Conservation (phyloP, 139 green algal species). For the Auxenochlorella pyrenoidosa region DNA sequence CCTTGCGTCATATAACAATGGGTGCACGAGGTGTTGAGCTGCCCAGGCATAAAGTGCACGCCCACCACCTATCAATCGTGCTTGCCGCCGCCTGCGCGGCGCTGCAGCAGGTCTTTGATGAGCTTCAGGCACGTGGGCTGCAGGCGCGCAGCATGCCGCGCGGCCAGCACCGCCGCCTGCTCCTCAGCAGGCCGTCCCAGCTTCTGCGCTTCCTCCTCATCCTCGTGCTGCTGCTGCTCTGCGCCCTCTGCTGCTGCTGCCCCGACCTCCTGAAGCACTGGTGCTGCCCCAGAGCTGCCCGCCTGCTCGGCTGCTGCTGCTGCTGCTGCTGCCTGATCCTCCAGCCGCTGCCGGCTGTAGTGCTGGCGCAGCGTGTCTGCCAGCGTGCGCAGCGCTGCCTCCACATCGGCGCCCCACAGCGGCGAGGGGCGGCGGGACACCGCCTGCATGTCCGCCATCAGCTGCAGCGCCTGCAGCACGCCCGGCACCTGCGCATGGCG, state of each 20-base stretch:
- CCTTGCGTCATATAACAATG: no score
- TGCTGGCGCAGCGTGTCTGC: conserved; percentile 5
- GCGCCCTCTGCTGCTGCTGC: neutral
- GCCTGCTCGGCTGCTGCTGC: neutral
- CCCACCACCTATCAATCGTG: conserved; percentile 6
- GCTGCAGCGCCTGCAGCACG: conserved; percentile 22
- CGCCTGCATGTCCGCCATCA: conserved; percentile 31
- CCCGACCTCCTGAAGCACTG: neutral
- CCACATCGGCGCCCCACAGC: conserved; percentile 7
- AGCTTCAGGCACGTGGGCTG: conserved; percentile 42
- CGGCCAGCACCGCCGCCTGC: conserved; percentile 28
- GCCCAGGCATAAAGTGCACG: neutral
- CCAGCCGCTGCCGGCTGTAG: conserved; percentile 13
- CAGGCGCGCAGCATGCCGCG: conserved; percentile 7
- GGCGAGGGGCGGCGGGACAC: neutral
- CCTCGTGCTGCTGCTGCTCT: neutral
- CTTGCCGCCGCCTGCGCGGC: conserved; percentile 14
- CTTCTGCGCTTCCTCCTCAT: conserved; percentile 9
- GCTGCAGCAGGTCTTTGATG: conserved; percentile 41
- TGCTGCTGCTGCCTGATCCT: neutral
- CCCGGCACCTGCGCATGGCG: conserved; percentile 16
- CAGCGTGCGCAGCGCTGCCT: conserved; percentile 20
- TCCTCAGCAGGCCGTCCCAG: neutral
- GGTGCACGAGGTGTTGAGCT: no score
- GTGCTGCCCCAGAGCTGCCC: neutral